These are phyloP conservation scores for Polyporus arcularius DNA, from an alignment of 768 basidiomycete genomes.

Conservation along the genomic window DNA sequence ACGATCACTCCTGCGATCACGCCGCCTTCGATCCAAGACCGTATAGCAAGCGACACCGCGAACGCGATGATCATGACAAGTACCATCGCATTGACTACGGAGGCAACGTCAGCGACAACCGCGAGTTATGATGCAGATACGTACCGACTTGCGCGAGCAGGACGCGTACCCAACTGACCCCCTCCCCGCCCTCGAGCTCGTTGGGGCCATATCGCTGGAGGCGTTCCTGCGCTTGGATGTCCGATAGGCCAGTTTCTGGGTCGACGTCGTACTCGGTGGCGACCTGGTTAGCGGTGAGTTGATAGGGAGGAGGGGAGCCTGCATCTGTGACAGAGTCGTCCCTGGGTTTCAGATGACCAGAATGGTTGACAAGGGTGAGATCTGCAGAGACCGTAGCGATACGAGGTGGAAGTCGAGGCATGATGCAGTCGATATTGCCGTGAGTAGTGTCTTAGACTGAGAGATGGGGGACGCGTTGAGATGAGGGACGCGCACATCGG, in stretches of 20 bases:
- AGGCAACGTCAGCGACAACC: not conserved
- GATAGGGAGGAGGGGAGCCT: not conserved
- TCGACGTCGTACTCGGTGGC: not conserved
- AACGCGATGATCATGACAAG: conserved; percentile 37
- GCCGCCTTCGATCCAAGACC: conserved; percentile 54
- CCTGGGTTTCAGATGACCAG: not conserved
- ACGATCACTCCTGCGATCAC: conserved; percentile 46
- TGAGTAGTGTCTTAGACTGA: not conserved
- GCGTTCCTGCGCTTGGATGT: not conserved
- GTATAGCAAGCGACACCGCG: conserved; percentile 55
- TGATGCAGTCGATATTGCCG: not conserved
- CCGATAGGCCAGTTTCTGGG: not conserved
- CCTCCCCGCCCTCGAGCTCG: not conserved
- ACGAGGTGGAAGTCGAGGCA: not conserved
- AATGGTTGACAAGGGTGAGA: not conserved
- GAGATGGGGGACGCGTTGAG: too few relatives aligned
- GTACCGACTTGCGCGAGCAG: not conserved
- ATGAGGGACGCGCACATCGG: too few relatives aligned
- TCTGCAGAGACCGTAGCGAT: not conserved
- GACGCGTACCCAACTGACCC: not conserved
- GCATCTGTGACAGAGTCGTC: not conserved
- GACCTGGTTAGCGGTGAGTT: not conserved
- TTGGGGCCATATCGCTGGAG: not conserved
- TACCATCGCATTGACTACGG: conserved; percentile 41
- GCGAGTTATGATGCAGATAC: not conserved